Percentiles rank a stretch among this genome's conserved stretches.
Evolutionary conservation across 2,329 filamentous ascomycete genomes (phyloP).

Genomic region (Talaromyces verruculosus): DNA sequence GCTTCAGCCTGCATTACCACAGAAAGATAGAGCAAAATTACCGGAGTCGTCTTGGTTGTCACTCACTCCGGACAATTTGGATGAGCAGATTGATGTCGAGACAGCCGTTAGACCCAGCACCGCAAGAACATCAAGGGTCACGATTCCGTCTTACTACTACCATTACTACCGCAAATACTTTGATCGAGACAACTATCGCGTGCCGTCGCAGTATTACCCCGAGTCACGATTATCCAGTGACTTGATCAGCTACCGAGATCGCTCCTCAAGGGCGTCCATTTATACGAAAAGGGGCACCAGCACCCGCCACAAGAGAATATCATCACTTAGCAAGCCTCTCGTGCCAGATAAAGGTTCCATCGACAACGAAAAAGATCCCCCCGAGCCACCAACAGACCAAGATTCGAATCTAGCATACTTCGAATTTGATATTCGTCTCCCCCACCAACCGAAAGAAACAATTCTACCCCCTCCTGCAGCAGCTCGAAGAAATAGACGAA

Average conservation of each 20-base stretch:
- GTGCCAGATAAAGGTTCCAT: neutral
- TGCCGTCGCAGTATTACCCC: neutral
- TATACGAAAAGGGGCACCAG: neutral
- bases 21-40: neutral
- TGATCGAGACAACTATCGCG: slow-evolving; percentile 3
- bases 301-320: neutral
- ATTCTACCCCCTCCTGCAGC: neutral
- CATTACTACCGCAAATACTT: slow-evolving; percentile 13
- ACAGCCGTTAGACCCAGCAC: neutral
- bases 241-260: neutral
- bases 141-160: slow-evolving; percentile 15
- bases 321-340: neutral
- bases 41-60: neutral
- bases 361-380: neutral
- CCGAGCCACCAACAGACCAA: neutral
- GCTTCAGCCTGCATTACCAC: neutral
- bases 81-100: neutral
- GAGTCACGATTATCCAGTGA: neutral
- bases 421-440: neutral
- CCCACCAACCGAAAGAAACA: neutral
- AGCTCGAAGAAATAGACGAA: neutral
- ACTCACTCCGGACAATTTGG: neutral
- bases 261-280: neutral
- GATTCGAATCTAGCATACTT: neutral
- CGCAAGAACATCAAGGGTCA: slow-evolving; percentile 10